Evolutionary conservation across 179 eudicot genomes (phyloP).

Genomic region (Drosera spatulata): DNA sequence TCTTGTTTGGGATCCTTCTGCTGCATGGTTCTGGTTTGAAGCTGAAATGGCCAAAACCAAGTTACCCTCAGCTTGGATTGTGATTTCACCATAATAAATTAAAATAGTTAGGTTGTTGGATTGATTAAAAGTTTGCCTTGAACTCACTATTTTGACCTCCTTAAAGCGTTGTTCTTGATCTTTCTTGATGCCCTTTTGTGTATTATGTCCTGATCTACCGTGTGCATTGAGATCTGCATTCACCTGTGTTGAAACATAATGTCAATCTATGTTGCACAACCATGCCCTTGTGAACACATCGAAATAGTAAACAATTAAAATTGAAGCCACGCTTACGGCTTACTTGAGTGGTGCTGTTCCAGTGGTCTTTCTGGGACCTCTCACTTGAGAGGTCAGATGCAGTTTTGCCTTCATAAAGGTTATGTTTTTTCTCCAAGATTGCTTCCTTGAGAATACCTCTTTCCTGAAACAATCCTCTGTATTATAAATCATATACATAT

Average conservation of each 20-base stretch:
- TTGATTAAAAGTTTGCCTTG: too few species aligned
- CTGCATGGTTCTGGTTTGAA: slow-evolving; percentile 2
- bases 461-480: slow-evolving; percentile 40
- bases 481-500: neutral
- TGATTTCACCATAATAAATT: neutral
- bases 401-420: slow-evolving; percentile 25
- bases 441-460: slow-evolving; percentile 90
- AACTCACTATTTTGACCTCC: slow-evolving; percentile 22
- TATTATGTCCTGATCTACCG: slow-evolving; percentile 7
- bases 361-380: slow-evolving; percentile 20
- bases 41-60: slow-evolving; percentile 5
- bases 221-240: slow-evolving; percentile 10
- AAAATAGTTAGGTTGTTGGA: too few species aligned
- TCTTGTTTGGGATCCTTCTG: slow-evolving; percentile 5
- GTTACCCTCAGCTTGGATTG: neutral
- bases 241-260: slow-evolving; percentile 2
- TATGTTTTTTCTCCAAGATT: slow-evolving; percentile 42
- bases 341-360: slow-evolving; percentile 18
- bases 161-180: slow-evolving; percentile 6
- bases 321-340: slow-evolving; percentile 8
- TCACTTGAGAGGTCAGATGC: slow-evolving; percentile 10
- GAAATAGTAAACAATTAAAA: neutral
- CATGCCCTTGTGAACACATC: neutral
- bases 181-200: slow-evolving; percentile 13
- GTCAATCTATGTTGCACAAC: neutral